Evolutionary conservation across 108 stramenopile species (phyloP), one percentile per base, ranked within the genome.

Genomic region (Schizochytrium sp.): DNA sequence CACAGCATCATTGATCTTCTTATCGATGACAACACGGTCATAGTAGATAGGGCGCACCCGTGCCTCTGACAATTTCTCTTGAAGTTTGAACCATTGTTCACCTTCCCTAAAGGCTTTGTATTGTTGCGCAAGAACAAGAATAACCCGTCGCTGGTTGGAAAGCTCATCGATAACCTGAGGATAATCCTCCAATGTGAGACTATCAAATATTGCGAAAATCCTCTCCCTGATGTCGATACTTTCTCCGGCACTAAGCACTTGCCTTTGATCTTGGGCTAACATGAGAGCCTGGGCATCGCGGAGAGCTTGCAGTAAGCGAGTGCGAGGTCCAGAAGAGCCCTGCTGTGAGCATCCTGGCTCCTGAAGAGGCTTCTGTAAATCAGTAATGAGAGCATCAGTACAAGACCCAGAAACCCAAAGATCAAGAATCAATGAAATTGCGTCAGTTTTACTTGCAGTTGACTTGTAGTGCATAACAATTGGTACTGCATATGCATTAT

Each of bases 341-440:
- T 60, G 59, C 28, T 17, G 59, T n/a, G 59, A n/a, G 28, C 28
- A 28, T 28, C 28, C 28, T 28, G 64, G 19, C 42, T 69, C 28
- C 28, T 38, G 19, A 44, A 69, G 64, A 38, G 64, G 64, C 12
- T 44, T 38, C 64, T 69, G 42, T 2, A 69, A 44, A 38, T 69
- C 64, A 8, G 64, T 15, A 15, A 69, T 69, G 64, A 69, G 64
- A 44, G 64, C 64, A 8, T 69, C 64, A 8, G 64, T 69, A 3
- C 64, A 69, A 2, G 76, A 83, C 47, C 28, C 47, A 5, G 76
- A 83, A 1, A 83, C 53, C 76, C 76, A 83, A 53, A 83, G 76
- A 83, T 83, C 76, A 40, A 83, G 76, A 38, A 83, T 55, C 28
- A 83, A 53, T 53, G 47, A 55, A 38, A 83, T n/a, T 0, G 76